A percentile compares a stretch with the other conserved stretches of the same genome.
These are phyloP conservation scores for Lachancea lanzarotensis DNA, from an alignment of 805 yeast genomes.

Conservation along the genomic window DNA sequence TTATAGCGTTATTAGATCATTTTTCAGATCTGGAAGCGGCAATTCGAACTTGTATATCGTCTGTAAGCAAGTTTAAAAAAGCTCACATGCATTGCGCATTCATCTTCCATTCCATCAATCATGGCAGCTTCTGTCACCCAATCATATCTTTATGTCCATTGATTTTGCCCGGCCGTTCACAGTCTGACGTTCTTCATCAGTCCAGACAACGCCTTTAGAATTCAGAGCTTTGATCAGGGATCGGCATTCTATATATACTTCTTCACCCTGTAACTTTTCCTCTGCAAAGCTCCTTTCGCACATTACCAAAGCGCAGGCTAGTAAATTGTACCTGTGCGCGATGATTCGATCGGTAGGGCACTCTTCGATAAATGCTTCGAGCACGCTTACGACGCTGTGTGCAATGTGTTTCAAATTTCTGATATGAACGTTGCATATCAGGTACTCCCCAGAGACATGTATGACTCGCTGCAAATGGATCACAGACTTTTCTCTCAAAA, in stretches of 20 bases:
- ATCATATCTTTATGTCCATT: not conserved
- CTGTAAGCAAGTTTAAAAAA: too few species aligned
- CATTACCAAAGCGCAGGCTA: constrained; percentile 17
- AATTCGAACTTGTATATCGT: too few species aligned
- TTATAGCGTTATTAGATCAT: too few species aligned
- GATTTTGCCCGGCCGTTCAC: not conserved
- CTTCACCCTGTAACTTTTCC: constrained; percentile 13
- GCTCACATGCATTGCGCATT: not conserved
- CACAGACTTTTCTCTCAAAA: constrained; percentile 10
- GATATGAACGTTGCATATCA: constrained; percentile 26
- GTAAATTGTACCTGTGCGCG: constrained; percentile 23
- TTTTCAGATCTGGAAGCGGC: too few species aligned
- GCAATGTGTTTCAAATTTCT: constrained; percentile 17
- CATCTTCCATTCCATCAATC: not conserved
- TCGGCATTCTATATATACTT: not conserved
- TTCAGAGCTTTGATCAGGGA: constrained; percentile 4
- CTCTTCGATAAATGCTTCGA: constrained; percentile 8
- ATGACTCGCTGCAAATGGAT: constrained; percentile 22
- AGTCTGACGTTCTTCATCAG: not conserved
- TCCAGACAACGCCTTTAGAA: constrained; percentile 11
- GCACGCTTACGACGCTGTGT: constrained; percentile 11
- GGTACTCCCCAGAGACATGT: constrained; percentile 24
- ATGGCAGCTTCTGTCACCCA: not conserved
- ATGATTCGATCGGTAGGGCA: constrained; percentile 19
- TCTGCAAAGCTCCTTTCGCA: constrained; percentile 24